Base-by-base conservation (phyloP, 345 rosid genomes). In the Erucastrum elatum region DNA sequence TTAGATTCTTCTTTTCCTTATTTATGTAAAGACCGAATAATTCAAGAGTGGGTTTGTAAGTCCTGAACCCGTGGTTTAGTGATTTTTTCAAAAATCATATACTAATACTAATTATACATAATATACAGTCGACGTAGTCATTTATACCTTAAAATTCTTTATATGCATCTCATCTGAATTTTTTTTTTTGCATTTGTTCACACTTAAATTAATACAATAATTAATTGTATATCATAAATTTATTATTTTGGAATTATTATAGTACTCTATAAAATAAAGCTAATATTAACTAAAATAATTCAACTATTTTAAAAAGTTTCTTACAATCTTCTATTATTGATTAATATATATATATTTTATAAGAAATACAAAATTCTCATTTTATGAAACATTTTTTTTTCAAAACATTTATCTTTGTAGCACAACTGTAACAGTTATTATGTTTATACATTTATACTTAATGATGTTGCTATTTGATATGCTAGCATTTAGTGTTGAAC, bases 11-110 rank as follows among this genome's bases (percentile, higher is more conserved):
- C 35, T 51, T 26, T 58, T 58, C 2, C 30, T 49, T 49, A 2
- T n/a, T 25, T 5, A 3, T 64, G 74, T 69, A 76, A 61, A 76
- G 46, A 64, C 71, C 58, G 64, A 77, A 77, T 4, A 51, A 39
- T 15, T 51, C 26, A 4, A 17, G 51, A 64, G 68, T 74, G 66
- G 79, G 6, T 68, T 70, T 77, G 70, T n/a, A 77, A 77, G 56
- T 51, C 30, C 30, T 63, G 44, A 70, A 70, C 80, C 70, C 33
- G 29, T 17, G 37, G 65, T 27, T 62, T 53, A 70, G 70, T 49
- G 62, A 25, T 17, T 8, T 34, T 55, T 59, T 35, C n/a, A 8
- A 8, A 60, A 55, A 26, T 37, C 66, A 58, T 75, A 34, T 74
- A 53, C 66, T 51, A 17, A 51, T 51, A 51, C 56, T n/a, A 51